These are phyloP conservation scores for Leucaena leucocephala DNA, from an alignment of 306 rosid genomes.

Conservation along the genomic window DNA sequence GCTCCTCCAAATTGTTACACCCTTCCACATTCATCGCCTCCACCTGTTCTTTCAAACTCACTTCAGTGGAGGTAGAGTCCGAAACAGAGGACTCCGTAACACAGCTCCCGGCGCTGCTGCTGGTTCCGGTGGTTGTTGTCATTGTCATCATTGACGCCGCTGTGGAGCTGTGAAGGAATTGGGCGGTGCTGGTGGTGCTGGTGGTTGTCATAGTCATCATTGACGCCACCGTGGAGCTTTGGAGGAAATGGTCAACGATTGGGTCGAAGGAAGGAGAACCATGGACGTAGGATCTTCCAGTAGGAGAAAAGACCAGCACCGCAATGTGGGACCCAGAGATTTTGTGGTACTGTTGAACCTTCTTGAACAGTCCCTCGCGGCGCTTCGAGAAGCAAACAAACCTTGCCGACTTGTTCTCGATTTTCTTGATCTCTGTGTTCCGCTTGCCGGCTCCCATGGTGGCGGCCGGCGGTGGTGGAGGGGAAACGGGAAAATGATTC, in stretches of 20 bases:
- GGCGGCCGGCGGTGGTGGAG: background rate
- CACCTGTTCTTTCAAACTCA: background rate
- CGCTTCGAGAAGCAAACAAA: background rate
- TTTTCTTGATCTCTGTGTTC: background rate
- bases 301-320: background rate
- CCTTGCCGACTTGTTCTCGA: background rate
- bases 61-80: background rate
- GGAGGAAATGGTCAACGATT: background rate
- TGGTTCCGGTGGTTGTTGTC: too few species aligned
- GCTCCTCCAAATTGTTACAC: background rate
- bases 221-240: background rate
- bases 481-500: background rate
- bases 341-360: conserved; percentile 4
- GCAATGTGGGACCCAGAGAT: background rate
- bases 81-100: background rate
- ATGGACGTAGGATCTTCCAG: background rate
- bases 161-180: too few species aligned
- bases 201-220: background rate
- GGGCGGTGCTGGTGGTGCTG: too few species aligned
- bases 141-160: too few species aligned
- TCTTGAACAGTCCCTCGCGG: background rate
- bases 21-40: background rate
- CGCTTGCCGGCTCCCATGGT: background rate
- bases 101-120: background rate
- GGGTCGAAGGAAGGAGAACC: background rate